Evolutionary conservation across 2,329 filamentous ascomycete genomes (phyloP), one percentile per base, ranked within the genome.

Genomic region (Microdochium trichocladiopsis): DNA sequence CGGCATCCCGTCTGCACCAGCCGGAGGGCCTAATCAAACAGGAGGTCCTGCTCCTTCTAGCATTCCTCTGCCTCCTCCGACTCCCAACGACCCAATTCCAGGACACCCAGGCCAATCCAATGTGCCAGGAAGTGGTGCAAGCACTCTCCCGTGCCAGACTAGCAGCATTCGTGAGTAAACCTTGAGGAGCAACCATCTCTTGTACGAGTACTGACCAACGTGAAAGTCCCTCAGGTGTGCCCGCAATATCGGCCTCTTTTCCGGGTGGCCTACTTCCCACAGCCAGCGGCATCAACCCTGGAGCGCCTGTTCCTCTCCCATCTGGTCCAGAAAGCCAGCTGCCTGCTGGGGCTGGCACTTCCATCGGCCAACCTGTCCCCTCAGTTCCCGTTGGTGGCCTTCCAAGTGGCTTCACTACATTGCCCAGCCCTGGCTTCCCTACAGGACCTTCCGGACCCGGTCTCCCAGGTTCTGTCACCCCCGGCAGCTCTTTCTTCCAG

Each of bases 401-500:
- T 31, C 41, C 41, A 21, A 45, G 41, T 18, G 41, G 41, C 11
- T 45, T 45, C 41, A 45, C 41, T 10, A 23, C 41, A 8, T 18
- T 45, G 3, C 41, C 41, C 3, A 45, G n/a, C 21, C 41, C 41
- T 22, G 41, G 41, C 11, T 16, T 45, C n/a, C 18, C 28, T 31
- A 14, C 28, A 8, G 28, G 14, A 31, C 14, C 28, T 10, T 49
- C 53, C 23, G 52, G 52, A 9, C 52, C 50, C 14, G 47, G 18
- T n/a, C 50, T 51, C 23, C 50, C 53, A 48, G 51, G 55, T 22
- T 57, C 60, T 8, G 28, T 50, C 55, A 56, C 59, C 49, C 58
- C 58, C 41, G 57, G 62, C 37, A 49, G 56, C 36, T 57, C 60
- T 31, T 28, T 37, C 55, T n/a, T 55, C 49, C 10, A 50, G 51